Evolutionary conservation across 345 rosid genomes (phyloP).

Genomic region (Cardamine occulta): DNA sequence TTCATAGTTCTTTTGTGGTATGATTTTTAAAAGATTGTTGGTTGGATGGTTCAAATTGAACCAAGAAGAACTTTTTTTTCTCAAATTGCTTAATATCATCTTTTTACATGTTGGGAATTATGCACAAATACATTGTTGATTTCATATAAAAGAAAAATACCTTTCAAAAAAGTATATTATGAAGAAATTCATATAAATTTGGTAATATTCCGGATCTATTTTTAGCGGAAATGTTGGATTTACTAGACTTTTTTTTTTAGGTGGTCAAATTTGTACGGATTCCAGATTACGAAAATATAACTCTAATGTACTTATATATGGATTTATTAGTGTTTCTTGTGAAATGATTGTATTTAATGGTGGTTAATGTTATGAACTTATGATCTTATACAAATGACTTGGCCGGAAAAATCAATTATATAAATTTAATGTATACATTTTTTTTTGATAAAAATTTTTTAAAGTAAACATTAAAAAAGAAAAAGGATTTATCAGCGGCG

Average conservation of each 20-base stretch:
- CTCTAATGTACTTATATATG: no score
- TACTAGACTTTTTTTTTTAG: no score
- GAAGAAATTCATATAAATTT: neutral
- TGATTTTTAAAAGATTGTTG: conserved; percentile 32
- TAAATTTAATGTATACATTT: neutral
- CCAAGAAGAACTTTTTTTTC: conserved; percentile 14
- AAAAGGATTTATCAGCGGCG: neutral
- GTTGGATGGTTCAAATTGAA: conserved; percentile 43
- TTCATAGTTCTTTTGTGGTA: conserved; percentile 37
- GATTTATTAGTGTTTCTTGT: no score
- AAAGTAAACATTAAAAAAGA: neutral
- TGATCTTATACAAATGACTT: neutral
- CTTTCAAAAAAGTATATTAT: neutral
- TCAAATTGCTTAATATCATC: neutral
- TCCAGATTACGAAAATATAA: no score
- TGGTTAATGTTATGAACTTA: no score
- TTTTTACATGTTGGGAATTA: neutral
- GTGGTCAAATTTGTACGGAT: no score
- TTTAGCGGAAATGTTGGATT: neutral
- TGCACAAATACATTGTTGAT: neutral
- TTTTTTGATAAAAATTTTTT: no score
- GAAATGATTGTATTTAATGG: no score
- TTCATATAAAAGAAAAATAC: neutral
- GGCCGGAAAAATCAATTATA: no score
- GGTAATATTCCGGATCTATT: no score